Percentiles rank a stretch among this genome's conserved stretches.
Evolutionary conservation across 768 basidiomycete genomes (phyloP).

Genomic region (Amanita inopinata): DNA sequence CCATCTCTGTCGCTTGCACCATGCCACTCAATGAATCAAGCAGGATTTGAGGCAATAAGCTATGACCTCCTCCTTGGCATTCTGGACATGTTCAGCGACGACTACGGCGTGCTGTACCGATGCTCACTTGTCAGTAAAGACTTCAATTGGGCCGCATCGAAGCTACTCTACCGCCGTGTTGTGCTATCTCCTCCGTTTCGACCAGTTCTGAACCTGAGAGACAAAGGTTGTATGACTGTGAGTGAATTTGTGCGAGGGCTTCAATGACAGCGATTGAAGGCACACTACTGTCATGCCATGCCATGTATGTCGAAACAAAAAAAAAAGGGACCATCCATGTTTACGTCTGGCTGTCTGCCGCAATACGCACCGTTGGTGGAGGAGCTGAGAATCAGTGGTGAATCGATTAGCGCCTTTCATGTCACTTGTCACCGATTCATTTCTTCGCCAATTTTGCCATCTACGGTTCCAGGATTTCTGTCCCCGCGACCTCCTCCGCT

Average conservation of each 20-base stretch:
- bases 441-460: conserved; percentile 8
- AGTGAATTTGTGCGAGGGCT: too few species aligned
- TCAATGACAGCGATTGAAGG: too few species aligned
- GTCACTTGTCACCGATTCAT: conserved; percentile 5
- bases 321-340: conserved; percentile 24
- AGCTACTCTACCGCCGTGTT: conserved; percentile 35
- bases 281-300: conserved; percentile 3
- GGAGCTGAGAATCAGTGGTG: conserved; percentile 38
- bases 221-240: conserved; percentile 25
- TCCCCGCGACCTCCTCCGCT: conserved; percentile 21
- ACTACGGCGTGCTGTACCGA: conserved; percentile 25
- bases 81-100: conserved; percentile 8
- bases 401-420: conserved; percentile 4
- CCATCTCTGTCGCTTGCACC: background rate
- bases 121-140: conserved; percentile 37
- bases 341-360: conserved; percentile 30
- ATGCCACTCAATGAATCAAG: background rate
- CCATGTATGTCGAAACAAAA: conserved; percentile 1
- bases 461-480: conserved; percentile 15
- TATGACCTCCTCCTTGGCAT: conserved; percentile 1
- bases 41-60: background rate
- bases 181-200: conserved; percentile 29
- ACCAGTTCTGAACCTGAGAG: conserved; percentile 25
- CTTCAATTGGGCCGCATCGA: conserved; percentile 35
- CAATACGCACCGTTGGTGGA: conserved; percentile 31